Evolutionary conservation across 352 stramenopile genomes (phyloP).

Genomic region (Pythium coloratum): DNA sequence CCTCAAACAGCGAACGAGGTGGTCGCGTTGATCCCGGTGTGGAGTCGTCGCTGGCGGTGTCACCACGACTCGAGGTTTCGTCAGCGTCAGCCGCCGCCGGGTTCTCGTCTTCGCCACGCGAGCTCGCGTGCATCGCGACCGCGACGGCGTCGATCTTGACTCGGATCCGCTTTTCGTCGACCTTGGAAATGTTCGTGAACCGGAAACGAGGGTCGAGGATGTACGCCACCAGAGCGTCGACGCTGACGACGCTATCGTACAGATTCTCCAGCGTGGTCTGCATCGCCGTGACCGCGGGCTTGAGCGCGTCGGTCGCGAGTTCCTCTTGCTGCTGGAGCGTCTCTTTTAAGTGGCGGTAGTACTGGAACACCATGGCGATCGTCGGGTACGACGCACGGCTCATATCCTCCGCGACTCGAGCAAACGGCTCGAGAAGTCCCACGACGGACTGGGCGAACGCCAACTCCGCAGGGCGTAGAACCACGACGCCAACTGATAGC

Average conservation of each 20-base stretch:
- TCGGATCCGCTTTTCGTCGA: slow-evolving; percentile 14
- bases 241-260: slow-evolving; percentile 3
- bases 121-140: background rate
- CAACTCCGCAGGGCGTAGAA: background rate
- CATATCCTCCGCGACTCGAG: slow-evolving; percentile 18
- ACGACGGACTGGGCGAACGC: background rate
- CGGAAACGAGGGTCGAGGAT: slow-evolving; percentile 23
- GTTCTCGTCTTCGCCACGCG: background rate
- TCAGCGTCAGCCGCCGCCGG: background rate
- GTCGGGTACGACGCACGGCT: slow-evolving; percentile 13
- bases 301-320: background rate
- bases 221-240: slow-evolving; percentile 17
- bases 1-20: slow-evolving; percentile 24
- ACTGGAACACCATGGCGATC: slow-evolving; percentile 25
- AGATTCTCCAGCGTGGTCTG: slow-evolving; percentile 4
- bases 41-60: background rate
- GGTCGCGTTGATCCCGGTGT: background rate
- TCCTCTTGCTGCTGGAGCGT: slow-evolving; percentile 1
- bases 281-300: slow-evolving; percentile 9
- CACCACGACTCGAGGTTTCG: background rate
- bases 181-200: slow-evolving; percentile 4
- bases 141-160: background rate
- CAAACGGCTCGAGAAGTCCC: slow-evolving; percentile 14
- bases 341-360: slow-evolving; percentile 20
- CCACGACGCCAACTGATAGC: background rate